Base-by-base conservation (phyloP, 225 moss, liverwort and hornwort genomes). In the Climacium dendroides region DNA sequence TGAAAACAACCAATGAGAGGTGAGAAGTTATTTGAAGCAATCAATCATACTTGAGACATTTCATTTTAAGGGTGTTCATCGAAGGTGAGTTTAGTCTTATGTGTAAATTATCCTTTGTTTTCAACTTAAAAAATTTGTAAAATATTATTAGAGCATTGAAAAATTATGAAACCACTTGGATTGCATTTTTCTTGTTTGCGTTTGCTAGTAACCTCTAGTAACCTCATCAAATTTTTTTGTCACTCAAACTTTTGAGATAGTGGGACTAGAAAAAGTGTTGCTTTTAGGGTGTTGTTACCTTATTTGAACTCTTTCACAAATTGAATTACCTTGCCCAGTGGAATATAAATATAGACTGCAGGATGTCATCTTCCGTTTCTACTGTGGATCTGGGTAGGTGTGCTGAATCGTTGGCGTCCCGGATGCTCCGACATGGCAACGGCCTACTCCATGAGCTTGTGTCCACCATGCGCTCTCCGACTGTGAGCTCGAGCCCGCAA, bases 201-300 rank as follows among this genome's bases (percentile, higher is more conserved):
- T 50, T 20, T 45, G n/a, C n/a, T n/a, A n/a, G n/a, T n/a, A n/a
- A n/a, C n/a, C 0, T 4, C 12, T 32, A 4, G 2, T 6, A 20
- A 22, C 22, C 5, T 75, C 35, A 75, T 75, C 3, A 75, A 52
- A 13, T 11, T 3, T 3, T 32, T 3, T 34, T 3, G 9, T 8
- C 52, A 74, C 22, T 35, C 52, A 35, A 13, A 8, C 52, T 52
- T 47, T 37, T 15, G 14, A 34, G 3, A 5, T 13, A 32, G 5
- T 32, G 7, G 13, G 20, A 75, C 3, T 34, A 13, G 3, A 53
- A 53, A 75, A 13, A 35, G 5, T 20, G 8, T 75, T 0, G 0
- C 19, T 34, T 52, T 13, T 1, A 52, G 14, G 52, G 52, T 14
- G 35, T 4, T 75, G 13, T 1, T 10, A 6, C 72, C 43, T 26